These are phyloP conservation scores for Solanum sparsipilum DNA, from an alignment of 257 asterid species.

Conservation along the genomic window DNA sequence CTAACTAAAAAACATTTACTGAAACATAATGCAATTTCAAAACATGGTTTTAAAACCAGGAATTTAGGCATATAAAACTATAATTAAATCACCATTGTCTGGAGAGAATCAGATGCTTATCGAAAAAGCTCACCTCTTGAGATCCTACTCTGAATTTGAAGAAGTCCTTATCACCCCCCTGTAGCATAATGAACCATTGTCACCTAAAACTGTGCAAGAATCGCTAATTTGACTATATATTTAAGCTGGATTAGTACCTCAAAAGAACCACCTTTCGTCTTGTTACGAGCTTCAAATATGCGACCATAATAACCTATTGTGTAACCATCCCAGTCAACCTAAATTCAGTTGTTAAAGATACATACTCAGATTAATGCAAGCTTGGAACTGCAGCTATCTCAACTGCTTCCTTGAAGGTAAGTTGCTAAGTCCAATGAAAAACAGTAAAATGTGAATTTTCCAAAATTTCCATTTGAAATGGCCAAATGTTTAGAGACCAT, in stretches of 20 bases:
- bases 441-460: not conserved
- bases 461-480: not conserved
- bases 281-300: constrained; percentile 98
- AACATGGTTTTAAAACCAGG: not conserved
- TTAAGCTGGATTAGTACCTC: constrained; percentile 38
- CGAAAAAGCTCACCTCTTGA: constrained; percentile 43
- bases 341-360: constrained; percentile 9
- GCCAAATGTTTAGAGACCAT: not conserved
- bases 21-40: not conserved
- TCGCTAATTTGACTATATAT: not conserved
- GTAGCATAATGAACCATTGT: constrained; percentile 16
- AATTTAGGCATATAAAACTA: not conserved
- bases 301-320: constrained; percentile 98
- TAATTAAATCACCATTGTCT: not conserved
- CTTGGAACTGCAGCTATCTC: not conserved
- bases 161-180: constrained; percentile 93
- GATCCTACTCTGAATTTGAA: constrained; percentile 86
- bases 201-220: not conserved
- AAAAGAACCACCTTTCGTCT: constrained; percentile 94
- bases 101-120: not conserved
- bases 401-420: not conserved
- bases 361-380: not conserved
- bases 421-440: not conserved
- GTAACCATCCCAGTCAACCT: constrained; percentile 99
- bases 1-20: not conserved